Percentiles rank a stretch among this genome's conserved stretches.
phyloP scores from a whole-genome alignment of 2,329 filamentous ascomycete species.

The Pseudogymnoascus sp. region DNA sequence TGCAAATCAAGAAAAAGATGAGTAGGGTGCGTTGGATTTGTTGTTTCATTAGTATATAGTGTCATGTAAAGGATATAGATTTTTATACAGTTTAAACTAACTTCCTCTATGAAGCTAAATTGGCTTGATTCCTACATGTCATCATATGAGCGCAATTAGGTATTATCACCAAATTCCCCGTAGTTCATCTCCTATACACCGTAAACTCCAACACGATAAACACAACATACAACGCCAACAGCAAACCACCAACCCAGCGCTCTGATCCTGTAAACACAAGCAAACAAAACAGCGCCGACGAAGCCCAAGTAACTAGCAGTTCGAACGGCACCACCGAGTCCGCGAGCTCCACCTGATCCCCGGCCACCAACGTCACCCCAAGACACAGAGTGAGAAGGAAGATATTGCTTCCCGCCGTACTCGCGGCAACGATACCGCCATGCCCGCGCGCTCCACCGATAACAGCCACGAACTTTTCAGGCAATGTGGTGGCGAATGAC shows the following conservation, averaged over 20 bases:
- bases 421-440: constrained; percentile 41
- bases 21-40: too few species aligned
- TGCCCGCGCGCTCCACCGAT: constrained; percentile 39
- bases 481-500: constrained; percentile 43
- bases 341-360: constrained; percentile 21
- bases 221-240: constrained; percentile 25
- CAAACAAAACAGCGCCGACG: constrained; percentile 22
- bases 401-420: constrained; percentile 45
- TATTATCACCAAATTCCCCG: neutral
- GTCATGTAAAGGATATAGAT: too few species aligned
- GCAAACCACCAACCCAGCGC: constrained; percentile 27
- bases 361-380: constrained; percentile 31
- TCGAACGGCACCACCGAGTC: constrained; percentile 25
- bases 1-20: too few species aligned
- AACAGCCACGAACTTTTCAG: constrained; percentile 44
- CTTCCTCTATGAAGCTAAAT: too few species aligned
- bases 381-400: constrained; percentile 44
- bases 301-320: constrained; percentile 24
- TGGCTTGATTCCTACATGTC: too few species aligned
- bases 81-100: too few species aligned
- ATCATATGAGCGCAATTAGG: neutral
- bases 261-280: constrained; percentile 27
- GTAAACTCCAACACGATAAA: constrained; percentile 20
- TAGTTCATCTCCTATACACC: neutral
- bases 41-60: too few species aligned